Evolutionary conservation across 2,329 filamentous ascomycete genomes (phyloP), one percentile per base, ranked within the genome.

Genomic region (Xylariales sp.): DNA sequence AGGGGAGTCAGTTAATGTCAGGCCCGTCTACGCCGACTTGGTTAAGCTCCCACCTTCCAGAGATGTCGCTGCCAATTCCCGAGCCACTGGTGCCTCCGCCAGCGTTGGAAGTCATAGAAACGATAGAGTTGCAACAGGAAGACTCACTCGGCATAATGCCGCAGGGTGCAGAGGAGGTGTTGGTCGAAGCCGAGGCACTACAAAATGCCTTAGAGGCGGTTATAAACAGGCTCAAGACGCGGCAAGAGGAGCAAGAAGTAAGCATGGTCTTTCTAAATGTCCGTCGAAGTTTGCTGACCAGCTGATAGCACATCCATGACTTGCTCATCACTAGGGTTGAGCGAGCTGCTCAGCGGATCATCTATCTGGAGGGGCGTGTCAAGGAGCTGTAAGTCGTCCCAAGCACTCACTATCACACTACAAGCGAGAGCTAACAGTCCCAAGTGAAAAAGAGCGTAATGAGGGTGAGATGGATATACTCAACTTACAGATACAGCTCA

Each of bases 161-260:
- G 14, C 46, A 43, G 14, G 43, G 52, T 48, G 64, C 66, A 18
- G 48, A 51, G 40, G 53, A 58, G 44, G 47, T 71, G 15, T 57
- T 61, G 9, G 53, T 51, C 27, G 63, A 64, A 43, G 66, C 65
- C 14, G 61, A 73, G 32, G 66, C 66, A 46, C 58, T 83, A 3
- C 73, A 72, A 28, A 60, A 64, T 14, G 70, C 76, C 45, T 58
- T 84, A 25, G 65, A 69, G 4, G 61, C 60, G 4, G 65, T 78
- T 9, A 63, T 78, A 24, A 59, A 59, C 20, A 74, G 71, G 42
- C 64, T 84, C 15, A 65, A 70, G 41, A 68, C 68, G 28, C 68
- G 79, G 28, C 74, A 74, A 47, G 75, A 82, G 55, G 79, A 84
- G 58, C 73, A 75, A 31, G 72, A 80, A 57, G 78, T 72, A 60